Evolutionary conservation across 139 green algal genomes (phyloP).

Genomic region (Micractinium conductrix): DNA sequence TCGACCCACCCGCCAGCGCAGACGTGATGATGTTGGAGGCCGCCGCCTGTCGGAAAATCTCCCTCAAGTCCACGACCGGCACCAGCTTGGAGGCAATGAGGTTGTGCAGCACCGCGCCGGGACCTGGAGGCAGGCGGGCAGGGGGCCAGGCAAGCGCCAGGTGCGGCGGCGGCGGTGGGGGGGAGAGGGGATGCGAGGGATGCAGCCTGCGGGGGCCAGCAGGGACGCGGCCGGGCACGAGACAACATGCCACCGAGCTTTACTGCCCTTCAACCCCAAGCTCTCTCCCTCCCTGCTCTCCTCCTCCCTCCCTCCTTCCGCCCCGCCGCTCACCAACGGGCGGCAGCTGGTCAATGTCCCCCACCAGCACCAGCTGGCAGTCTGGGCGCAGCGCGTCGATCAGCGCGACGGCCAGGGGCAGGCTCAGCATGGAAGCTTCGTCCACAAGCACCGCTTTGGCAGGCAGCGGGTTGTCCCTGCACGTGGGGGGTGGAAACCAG

Average conservation of each 20-base stretch:
- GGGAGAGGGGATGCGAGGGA: not conserved
- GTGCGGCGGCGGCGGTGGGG: not conserved
- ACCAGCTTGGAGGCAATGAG: slow-evolving; percentile 56
- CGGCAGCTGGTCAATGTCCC: slow-evolving; percentile 90
- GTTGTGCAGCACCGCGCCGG: slow-evolving; percentile 66
- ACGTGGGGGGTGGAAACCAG: too few species aligned
- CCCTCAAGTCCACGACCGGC: slow-evolving; percentile 68
- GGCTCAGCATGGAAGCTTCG: slow-evolving; percentile 86
- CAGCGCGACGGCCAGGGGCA: slow-evolving; percentile 73
- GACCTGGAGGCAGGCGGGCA: slow-evolving; percentile 56
- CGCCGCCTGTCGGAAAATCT: slow-evolving; percentile 77
- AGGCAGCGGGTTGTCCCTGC: slow-evolving; percentile 45
- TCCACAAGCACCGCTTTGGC: slow-evolving; percentile 76
- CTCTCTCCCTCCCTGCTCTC: too few species aligned
- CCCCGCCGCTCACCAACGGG: slow-evolving; percentile 65
- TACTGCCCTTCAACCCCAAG: too few species aligned
- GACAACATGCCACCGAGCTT: too few species aligned
- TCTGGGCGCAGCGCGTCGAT: slow-evolving; percentile 60
- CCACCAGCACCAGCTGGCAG: slow-evolving; percentile 79
- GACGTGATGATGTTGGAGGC: slow-evolving; percentile 69
- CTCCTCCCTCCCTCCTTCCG: not conserved
- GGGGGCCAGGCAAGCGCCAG: not conserved
- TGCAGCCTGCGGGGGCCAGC: too few species aligned
- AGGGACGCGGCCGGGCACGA: too few species aligned
- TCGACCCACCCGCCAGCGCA: slow-evolving; percentile 57